Conservation (phyloP, 140 eudicot species). For the Ambrosia hybrid region DNA sequence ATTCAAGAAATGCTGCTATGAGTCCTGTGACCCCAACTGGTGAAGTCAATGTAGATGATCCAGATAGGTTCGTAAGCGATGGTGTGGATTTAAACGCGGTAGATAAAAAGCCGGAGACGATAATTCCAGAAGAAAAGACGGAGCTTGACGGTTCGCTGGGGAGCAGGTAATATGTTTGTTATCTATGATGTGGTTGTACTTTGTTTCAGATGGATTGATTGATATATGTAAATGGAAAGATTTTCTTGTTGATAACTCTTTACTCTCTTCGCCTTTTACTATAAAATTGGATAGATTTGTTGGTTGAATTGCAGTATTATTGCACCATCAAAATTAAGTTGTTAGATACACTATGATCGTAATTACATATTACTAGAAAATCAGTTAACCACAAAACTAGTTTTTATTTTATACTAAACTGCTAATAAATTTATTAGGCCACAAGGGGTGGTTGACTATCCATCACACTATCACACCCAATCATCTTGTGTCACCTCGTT, state of each 20-base stretch:
- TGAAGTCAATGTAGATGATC: slow-evolving; percentile 23
- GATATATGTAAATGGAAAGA: slow-evolving; percentile 4
- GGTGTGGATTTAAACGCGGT: slow-evolving; percentile 16
- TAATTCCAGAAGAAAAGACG: neutral
- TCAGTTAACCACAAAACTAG: no score
- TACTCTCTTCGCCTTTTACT: neutral
- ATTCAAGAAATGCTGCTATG: neutral
- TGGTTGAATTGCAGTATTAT: neutral
- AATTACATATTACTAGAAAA: neutral
- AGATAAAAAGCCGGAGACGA: neutral
- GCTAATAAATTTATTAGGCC: no score
- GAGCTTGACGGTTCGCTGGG: neutral
- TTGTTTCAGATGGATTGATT: neutral
- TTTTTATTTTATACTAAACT: no score
- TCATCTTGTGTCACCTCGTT: no score
- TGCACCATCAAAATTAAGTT: neutral
- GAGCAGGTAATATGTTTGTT: slow-evolving; percentile 22
- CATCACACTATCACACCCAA: no score
- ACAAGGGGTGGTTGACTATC: no score
- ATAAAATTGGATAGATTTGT: neutral
- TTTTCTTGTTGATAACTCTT: neutral
- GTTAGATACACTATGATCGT: neutral
- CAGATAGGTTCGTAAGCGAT: slow-evolving; percentile 7
- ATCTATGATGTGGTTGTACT: slow-evolving; percentile 9
- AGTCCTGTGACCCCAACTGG: slow-evolving; percentile 23